A percentile compares a stretch with the other conserved stretches of the same genome.
Evolutionary conservation across 73 alveolate genomes (phyloP).

Genomic region (Blepharisma stoltei): DNA sequence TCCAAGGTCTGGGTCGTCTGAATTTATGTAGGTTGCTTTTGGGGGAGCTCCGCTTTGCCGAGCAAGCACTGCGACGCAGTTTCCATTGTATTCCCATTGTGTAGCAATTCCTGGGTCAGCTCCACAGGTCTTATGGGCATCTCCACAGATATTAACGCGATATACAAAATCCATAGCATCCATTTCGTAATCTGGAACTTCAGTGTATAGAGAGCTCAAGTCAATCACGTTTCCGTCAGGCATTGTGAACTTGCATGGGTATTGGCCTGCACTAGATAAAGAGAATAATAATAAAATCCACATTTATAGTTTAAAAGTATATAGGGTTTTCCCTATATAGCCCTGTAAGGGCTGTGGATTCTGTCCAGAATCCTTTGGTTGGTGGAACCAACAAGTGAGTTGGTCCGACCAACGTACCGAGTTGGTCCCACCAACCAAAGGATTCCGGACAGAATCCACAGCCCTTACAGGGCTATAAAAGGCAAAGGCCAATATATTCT

Average conservation of each 20-base stretch:
- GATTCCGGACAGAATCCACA: no score
- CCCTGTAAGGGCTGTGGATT: no score
- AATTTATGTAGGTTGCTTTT: neutral
- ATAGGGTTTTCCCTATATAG: no score
- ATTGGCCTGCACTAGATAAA: neutral
- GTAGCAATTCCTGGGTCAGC: neutral
- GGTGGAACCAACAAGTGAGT: no score
- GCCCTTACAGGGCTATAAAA: no score
- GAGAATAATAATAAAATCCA: no score
- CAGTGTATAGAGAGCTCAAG: neutral
- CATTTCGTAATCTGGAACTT: neutral
- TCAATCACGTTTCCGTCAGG: neutral
- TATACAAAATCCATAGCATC: neutral
- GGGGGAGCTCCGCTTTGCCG: neutral
- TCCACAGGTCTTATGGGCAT: neutral
- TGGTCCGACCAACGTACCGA: no score
- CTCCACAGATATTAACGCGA: slow-evolving; percentile 3
- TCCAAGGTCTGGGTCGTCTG: neutral
- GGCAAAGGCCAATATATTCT: no score
- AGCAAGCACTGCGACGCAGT: neutral
- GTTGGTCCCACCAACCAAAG: no score
- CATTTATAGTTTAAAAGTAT: no score
- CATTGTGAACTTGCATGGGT: neutral
- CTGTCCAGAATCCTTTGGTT: no score
- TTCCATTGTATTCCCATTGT: neutral